Conservation (phyloP, 1,284 basidiomycete genomes). For the Erythrobasidium hasegawianum region DNA sequence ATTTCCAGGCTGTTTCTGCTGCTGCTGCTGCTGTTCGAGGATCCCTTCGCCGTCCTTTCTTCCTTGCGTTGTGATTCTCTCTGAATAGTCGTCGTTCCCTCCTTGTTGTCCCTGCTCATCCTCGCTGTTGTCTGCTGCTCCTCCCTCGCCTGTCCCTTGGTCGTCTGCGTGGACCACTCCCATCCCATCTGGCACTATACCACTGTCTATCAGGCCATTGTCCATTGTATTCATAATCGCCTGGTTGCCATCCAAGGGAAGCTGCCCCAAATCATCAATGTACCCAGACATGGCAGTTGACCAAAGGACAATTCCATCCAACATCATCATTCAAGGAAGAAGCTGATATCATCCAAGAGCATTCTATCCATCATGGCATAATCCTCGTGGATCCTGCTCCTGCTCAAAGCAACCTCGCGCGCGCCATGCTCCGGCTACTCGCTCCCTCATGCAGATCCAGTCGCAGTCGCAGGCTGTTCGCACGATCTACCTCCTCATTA, state of each 20-base stretch:
- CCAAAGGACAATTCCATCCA: too few relatives aligned
- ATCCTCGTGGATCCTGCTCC: too few relatives aligned
- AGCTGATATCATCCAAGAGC: too few relatives aligned
- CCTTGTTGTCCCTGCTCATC: background rate
- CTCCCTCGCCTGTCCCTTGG: slow-evolving; percentile 44
- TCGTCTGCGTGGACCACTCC: slow-evolving; percentile 30
- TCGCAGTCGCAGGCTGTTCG: too few relatives aligned
- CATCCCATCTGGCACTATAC: background rate
- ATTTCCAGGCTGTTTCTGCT: slow-evolving; percentile 44
- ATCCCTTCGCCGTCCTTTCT: slow-evolving; percentile 60
- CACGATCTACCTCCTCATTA: background rate
- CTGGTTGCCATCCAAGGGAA: background rate
- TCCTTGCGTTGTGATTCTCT: slow-evolving; percentile 50
- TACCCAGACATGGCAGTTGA: slow-evolving; percentile 1
- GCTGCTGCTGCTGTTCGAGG: slow-evolving; percentile 50
- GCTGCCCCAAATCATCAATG: slow-evolving; percentile 1
- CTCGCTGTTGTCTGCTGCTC: background rate
- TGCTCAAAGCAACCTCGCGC: too few relatives aligned
- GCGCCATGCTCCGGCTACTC: too few relatives aligned
- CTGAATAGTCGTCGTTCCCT: background rate
- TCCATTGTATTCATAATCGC: background rate
- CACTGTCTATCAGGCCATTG: background rate
- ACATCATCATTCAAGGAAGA: too few relatives aligned
- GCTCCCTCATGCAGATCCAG: too few relatives aligned
- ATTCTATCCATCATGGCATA: too few relatives aligned